Evolutionary conservation across 2,329 filamentous ascomycete species (phyloP).

Genomic region (Fusarium albidum): DNA sequence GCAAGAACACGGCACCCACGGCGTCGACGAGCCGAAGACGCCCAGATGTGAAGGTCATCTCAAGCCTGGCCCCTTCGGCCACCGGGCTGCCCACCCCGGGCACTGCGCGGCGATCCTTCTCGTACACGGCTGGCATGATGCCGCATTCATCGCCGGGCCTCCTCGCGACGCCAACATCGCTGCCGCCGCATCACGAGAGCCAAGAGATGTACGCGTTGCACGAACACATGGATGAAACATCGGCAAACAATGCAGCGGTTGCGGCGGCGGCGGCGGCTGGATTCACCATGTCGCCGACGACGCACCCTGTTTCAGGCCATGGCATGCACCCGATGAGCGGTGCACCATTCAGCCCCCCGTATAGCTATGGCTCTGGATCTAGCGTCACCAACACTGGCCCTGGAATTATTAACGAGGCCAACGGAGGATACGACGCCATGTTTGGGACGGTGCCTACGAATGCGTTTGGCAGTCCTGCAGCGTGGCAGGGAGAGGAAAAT

Average conservation of each 20-base stretch:
- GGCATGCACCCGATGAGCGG: conserved; percentile 44
- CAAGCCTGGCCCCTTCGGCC: conserved; percentile 39
- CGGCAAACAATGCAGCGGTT: conserved; percentile 45
- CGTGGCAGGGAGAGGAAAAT: conserved; percentile 57
- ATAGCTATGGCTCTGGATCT: conserved; percentile 48
- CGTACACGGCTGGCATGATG: conserved; percentile 42
- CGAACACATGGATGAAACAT: conserved; percentile 45
- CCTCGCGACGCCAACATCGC: conserved; percentile 49
- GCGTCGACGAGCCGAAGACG: conserved; percentile 49
- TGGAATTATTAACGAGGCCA: conserved; percentile 42
- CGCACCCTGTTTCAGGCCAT: conserved; percentile 29
- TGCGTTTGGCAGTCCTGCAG: conserved; percentile 59
- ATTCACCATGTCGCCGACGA: conserved; percentile 42
- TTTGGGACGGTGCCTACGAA: conserved; percentile 65
- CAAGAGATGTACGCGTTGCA: conserved; percentile 45
- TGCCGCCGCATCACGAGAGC: conserved; percentile 47
- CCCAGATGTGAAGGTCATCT: conserved; percentile 48
- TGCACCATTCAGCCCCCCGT: conserved; percentile 53
- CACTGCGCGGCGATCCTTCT: conserved; percentile 50
- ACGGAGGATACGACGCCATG: conserved; percentile 64
- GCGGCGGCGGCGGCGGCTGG: conserved; percentile 49
- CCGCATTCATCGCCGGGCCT: conserved; percentile 51
- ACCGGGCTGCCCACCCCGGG: conserved; percentile 43
- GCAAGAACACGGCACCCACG: conserved; percentile 55
- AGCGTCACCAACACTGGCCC: conserved; percentile 40